Evolutionary conservation across 768 basidiomycete genomes (phyloP).

Genomic region (Coprinellus aureogranulatus): DNA sequence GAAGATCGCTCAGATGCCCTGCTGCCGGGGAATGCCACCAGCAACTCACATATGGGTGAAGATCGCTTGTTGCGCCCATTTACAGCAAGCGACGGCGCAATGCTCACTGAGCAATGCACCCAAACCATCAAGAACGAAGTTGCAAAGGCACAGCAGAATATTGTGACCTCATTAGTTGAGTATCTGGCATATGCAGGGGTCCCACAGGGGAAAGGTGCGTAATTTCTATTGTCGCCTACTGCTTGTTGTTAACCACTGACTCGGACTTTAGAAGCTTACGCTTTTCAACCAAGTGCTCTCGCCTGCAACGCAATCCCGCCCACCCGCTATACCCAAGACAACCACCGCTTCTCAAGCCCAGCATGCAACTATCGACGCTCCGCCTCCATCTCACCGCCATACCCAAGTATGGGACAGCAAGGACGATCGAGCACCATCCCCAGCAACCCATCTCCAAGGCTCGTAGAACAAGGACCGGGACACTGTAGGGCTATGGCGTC

Average conservation of each 20-base stretch:
- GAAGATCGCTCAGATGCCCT: constrained; percentile 19
- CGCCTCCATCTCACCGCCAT: too few relatives aligned
- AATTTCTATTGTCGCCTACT: too few relatives aligned
- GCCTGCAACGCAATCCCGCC: too few relatives aligned
- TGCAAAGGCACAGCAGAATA: background rate
- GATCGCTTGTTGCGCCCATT: background rate
- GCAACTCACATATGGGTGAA: background rate
- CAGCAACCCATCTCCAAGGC: background rate
- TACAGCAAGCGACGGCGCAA: background rate
- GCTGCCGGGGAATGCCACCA: background rate
- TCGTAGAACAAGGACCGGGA: background rate
- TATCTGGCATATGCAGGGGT: background rate
- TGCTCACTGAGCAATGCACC: background rate
- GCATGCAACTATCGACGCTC: too few relatives aligned
- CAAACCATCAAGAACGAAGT: background rate
- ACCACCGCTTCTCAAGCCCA: too few relatives aligned
- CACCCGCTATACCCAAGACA: too few relatives aligned
- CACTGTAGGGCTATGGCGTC: background rate
- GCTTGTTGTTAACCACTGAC: too few relatives aligned
- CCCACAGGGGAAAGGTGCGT: too few relatives aligned
- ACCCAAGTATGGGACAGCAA: background rate
- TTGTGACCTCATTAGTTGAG: background rate
- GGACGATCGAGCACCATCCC: background rate
- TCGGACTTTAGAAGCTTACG: too few relatives aligned
- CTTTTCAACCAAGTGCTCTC: too few relatives aligned